Conservation (phyloP, 2,329 filamentous ascomycete genomes). For the Nectriaceae sp. region DNA sequence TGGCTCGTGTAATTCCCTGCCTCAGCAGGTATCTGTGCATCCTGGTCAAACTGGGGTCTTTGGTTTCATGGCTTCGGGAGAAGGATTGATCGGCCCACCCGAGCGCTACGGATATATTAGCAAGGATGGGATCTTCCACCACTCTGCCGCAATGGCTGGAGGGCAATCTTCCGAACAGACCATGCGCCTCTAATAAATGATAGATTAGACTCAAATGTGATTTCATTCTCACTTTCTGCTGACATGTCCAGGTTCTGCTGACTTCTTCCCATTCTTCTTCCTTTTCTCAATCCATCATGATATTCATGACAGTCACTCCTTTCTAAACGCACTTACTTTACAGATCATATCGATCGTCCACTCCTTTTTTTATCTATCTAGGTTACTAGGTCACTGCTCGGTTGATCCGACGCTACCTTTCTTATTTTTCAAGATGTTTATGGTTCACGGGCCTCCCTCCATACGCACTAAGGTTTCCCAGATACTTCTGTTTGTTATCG, state of each 20-base stretch:
- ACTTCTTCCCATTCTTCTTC: neutral
- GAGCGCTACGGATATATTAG: neutral
- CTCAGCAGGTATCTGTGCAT: neutral
- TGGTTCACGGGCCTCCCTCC: conserved; percentile 24
- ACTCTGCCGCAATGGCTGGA: neutral
- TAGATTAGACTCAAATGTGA: neutral
- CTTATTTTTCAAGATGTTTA: conserved; percentile 25
- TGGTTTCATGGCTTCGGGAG: neutral
- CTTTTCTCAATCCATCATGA: neutral
- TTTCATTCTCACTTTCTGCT: neutral
- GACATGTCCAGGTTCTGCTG: neutral
- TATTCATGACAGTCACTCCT: neutral
- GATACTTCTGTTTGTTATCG: conserved; percentile 22
- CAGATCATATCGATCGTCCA: conserved; percentile 17
- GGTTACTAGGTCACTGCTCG: conserved; percentile 8
- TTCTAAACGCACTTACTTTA: neutral
- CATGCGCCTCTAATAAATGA: too few relatives aligned
- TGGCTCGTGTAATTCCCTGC: neutral
- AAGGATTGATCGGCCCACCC: conserved; percentile 1
- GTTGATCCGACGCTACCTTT: conserved; percentile 7
- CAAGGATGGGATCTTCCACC: neutral
- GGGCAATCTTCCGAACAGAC: too few relatives aligned
- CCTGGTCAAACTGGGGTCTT: neutral
- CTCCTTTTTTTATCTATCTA: conserved; percentile 9
- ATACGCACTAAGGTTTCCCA: conserved; percentile 24